These are phyloP conservation scores for Dendrostoma leiphaemia DNA, from an alignment of 2,329 filamentous ascomycete species.

Conservation along the genomic window DNA sequence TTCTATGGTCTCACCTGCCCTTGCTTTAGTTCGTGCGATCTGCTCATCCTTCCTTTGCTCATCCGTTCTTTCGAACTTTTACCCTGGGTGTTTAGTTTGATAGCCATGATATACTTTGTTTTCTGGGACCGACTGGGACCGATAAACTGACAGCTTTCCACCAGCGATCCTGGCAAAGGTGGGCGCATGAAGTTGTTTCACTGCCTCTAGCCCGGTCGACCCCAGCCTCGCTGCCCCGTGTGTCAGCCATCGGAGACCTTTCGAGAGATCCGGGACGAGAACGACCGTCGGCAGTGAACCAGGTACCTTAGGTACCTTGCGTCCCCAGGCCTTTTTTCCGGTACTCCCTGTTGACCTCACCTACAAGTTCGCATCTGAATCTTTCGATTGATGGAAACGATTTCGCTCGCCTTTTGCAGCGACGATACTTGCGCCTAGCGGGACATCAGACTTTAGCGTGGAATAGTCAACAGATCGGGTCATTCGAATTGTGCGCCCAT, in stretches of 20 bases:
- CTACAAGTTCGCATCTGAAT: background rate
- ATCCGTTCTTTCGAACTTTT: background rate
- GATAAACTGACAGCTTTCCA: constrained; percentile 6
- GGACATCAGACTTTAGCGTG: background rate
- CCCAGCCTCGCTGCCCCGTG: background rate
- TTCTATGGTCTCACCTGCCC: constrained; percentile 15
- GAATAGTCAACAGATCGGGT: background rate
- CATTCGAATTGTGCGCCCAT: background rate
- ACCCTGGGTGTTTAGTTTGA: background rate
- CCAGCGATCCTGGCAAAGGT: constrained; percentile 3
- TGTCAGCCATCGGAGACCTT: background rate
- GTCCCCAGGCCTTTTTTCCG: background rate
- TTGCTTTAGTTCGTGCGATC: background rate
- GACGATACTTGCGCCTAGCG: background rate
- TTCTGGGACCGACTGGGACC: background rate
- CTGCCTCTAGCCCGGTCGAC: constrained; percentile 4
- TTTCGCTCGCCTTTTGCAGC: background rate
- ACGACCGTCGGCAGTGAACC: too few relatives aligned
- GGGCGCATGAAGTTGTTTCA: constrained; percentile 15
- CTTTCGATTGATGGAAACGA: constrained; percentile 8
- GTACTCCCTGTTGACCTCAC: background rate
- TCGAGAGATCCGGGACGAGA: background rate
- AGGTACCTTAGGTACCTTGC: too few relatives aligned
- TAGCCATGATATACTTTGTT: background rate
- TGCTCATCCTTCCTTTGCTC: background rate